phyloP scores from a whole-genome alignment of 192 early-diverging fungal genomes.

The Dissophora ornata region DNA sequence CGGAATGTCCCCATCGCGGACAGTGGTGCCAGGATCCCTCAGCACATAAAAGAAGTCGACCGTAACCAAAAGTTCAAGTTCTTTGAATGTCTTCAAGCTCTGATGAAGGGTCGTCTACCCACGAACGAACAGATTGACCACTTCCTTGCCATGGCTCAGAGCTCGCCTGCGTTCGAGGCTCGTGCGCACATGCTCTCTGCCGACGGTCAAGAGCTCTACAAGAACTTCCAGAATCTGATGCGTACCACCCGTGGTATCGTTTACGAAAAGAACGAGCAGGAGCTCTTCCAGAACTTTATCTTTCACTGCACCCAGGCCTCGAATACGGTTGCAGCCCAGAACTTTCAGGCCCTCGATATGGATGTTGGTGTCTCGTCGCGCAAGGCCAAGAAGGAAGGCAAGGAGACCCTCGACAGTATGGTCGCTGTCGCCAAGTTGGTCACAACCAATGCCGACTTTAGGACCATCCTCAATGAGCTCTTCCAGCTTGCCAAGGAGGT shows the following conservation, averaged over 20 bases:
- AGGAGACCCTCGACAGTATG: conserved; percentile 34
- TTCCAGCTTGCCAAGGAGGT: conserved; percentile 49
- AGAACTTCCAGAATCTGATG: conserved; percentile 52
- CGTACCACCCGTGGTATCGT: conserved; percentile 43
- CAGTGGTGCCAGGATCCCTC: conserved; percentile 38
- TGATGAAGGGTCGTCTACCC: conserved; percentile 54
- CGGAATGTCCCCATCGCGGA: conserved; percentile 25
- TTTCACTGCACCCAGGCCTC: conserved; percentile 45
- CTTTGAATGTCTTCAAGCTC: conserved; percentile 45
- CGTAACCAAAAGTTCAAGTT: conserved; percentile 51
- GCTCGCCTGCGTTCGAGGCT: conserved; percentile 28
- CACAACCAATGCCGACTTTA: conserved; percentile 53
- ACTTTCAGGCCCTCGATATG: conserved; percentile 6
- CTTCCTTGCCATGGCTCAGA: conserved; percentile 35
- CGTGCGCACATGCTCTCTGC: conserved; percentile 55
- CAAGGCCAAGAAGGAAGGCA: conserved; percentile 28
- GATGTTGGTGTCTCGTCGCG: conserved; percentile 15
- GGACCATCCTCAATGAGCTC: conserved; percentile 46
- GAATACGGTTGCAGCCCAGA: conserved; percentile 14
- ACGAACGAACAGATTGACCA: conserved; percentile 55
- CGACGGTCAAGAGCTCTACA: conserved; percentile 51
- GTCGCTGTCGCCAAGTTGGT: conserved; percentile 51
- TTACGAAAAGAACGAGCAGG: conserved; percentile 53
- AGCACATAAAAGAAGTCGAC: conserved; percentile 38
- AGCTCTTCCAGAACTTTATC: conserved; percentile 57